phyloP scores from a whole-genome alignment of 2,329 filamentous ascomycete species.

The Aspergillus luchuensis region DNA sequence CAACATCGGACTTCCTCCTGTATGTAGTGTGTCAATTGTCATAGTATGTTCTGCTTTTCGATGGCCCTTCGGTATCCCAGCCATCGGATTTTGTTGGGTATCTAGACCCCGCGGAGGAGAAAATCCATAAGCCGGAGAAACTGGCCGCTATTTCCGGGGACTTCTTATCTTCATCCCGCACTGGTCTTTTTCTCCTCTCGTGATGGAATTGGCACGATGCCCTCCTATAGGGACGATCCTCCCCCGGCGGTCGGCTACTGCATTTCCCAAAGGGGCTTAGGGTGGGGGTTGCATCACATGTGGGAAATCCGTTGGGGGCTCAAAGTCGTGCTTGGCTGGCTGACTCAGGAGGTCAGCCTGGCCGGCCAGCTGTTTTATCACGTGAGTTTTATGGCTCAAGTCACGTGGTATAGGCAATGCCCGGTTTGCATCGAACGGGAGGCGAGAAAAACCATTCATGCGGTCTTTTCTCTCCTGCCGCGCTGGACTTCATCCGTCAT shows the following conservation, averaged over 20 bases:
- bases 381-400: no score
- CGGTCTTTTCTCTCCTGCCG: not conserved
- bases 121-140: slow-evolving; percentile 4
- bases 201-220: not conserved
- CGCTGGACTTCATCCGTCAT: not conserved
- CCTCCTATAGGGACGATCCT: not conserved
- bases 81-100: not conserved
- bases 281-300: slow-evolving; percentile 32
- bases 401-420: not conserved
- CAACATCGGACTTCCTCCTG: not conserved
- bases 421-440: not conserved
- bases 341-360: slow-evolving; percentile 7
- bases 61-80: not conserved
- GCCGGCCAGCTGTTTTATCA: not conserved
- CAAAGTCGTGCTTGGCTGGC: slow-evolving; percentile 4
- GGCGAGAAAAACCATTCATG: not conserved
- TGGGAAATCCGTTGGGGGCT: slow-evolving; percentile 11
- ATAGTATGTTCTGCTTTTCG: no score
- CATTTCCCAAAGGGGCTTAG: slow-evolving; percentile 30
- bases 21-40: no score
- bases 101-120: not conserved
- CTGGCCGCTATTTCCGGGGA: slow-evolving; percentile 2
- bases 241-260: slow-evolving; percentile 23
- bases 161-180: slow-evolving; percentile 6
- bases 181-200: not conserved